Base-by-base conservation (phyloP, 2,329 filamentous ascomycete species). In the Chlorencoelia australis region DNA sequence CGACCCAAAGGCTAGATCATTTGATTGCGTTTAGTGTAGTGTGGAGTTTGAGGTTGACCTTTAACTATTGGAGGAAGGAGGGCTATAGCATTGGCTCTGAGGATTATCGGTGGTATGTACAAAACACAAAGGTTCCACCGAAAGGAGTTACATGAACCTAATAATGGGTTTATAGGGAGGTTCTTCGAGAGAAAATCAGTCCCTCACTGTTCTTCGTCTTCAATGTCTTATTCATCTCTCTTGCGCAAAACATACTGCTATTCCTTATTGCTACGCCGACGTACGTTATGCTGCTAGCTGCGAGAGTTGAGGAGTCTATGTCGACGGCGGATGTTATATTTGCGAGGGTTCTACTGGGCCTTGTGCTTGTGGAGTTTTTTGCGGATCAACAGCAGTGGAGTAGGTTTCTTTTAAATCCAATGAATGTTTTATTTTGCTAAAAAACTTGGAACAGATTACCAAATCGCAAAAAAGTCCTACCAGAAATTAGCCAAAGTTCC, bases 21-120 rank as follows among this genome's bases (percentile, higher is more conserved):
- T 67, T 88, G 20, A 67, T 87, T 40, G 63, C 77, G 2, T 77
- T 85, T 50, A 82, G 77, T 33, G 60, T 71, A 1, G 50, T 88
- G 7, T 98, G 91, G 91, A 84, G 82, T 60, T 57, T 65, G 40
- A 82, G 91, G 8, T 66, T 98, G 60, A 96, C 89, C 3, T 96
- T 75, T 68, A 98, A 98, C 63, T 98, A 95, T 64, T 94, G 83
- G 79, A 81, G 91, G 40, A 94, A 85, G 59, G 91, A 91, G 25
- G 91, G 91, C 16, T 98, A 98, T 59, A 66, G 70, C 11, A 68
- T 88, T 45, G 89, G 91, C 24, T 88, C 82, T 11, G 89, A 98
- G 61, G 91, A 98, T 60, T 98, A 98, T 59, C 75, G 91, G 62
- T 98, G 91, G 78, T 69, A 49, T 33, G 57, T 50, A 19, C 7